phyloP scores from a whole-genome alignment of 108 stramenopile genomes.

The Cyclotella kingstonii region DNA sequence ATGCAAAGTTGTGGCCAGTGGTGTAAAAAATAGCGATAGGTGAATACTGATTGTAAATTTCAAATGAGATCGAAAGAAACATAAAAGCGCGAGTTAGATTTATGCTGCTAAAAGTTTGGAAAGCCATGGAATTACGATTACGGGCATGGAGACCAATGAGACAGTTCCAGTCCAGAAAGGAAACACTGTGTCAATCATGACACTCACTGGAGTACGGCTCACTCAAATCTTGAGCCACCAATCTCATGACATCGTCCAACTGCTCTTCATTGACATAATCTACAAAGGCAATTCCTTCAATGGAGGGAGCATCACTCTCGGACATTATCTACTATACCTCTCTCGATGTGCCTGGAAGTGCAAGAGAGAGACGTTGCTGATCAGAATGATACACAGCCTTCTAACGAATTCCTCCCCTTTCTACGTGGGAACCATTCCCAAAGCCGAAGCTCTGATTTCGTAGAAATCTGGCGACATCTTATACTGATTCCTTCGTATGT shows the following conservation, averaged over 20 bases:
- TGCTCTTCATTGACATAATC: conserved; percentile 80
- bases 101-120: too few relatives aligned
- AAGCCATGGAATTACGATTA: background rate
- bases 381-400: too few relatives aligned
- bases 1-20: conserved; percentile 84
- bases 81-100: background rate
- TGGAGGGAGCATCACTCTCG: conserved; percentile 16
- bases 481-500: too few relatives aligned
- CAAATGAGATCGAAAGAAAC: background rate
- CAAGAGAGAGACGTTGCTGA: too few relatives aligned
- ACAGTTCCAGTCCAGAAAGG: background rate
- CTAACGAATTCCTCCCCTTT: too few relatives aligned
- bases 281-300: conserved; percentile 66
- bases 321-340: too few relatives aligned
- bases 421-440: too few relatives aligned
- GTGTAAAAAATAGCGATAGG: conserved; percentile 86
- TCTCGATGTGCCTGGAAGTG: too few relatives aligned
- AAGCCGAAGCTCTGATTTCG: too few relatives aligned
- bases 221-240: conserved; percentile 78
- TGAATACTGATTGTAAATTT: conserved; percentile 57
- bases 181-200: too few relatives aligned
- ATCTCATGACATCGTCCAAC: conserved; percentile 69
- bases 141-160: background rate
- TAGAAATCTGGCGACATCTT: too few relatives aligned
- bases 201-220: conserved; percentile 85